Conservation (phyloP, 2,329 filamentous ascomycete species). For the Aspergillus ibericus region DNA sequence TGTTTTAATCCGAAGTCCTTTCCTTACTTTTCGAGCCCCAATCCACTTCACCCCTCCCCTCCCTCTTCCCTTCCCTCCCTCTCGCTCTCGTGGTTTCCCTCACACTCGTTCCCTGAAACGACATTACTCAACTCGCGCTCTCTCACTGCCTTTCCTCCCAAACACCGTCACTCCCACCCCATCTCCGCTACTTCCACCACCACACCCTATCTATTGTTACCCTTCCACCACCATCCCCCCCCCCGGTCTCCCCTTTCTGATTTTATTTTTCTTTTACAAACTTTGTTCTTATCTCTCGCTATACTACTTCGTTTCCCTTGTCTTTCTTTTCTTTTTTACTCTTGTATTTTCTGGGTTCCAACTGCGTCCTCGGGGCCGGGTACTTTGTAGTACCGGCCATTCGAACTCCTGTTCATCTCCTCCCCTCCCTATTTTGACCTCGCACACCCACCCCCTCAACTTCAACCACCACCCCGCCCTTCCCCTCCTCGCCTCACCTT, state of each 20-base stretch:
- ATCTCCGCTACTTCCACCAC: constrained; percentile 1
- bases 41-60: not conserved
- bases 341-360: not conserved
- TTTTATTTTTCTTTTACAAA: not conserved
- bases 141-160: not conserved
- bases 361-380: not conserved
- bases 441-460: not conserved
- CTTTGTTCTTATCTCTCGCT: not conserved
- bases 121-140: constrained; percentile 2
- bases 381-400: constrained; percentile 1
- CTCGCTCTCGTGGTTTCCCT: constrained; percentile 2
- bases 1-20: constrained; percentile 16
- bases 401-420: not conserved
- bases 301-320: not conserved
- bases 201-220: constrained; percentile 2
- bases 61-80: constrained; percentile 2
- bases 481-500: not conserved
- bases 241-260: not conserved
- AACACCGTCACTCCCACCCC: not conserved
- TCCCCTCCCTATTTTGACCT: constrained; percentile 1
- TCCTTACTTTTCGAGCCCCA: constrained; percentile 6
- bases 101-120: constrained; percentile 4
- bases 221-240: not conserved
- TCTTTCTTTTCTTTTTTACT: constrained; percentile 1
- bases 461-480: not conserved